These are phyloP conservation scores for Chaetomium tenue DNA, from an alignment of 495 filamentous ascomycete genomes.

Conservation along the genomic window DNA sequence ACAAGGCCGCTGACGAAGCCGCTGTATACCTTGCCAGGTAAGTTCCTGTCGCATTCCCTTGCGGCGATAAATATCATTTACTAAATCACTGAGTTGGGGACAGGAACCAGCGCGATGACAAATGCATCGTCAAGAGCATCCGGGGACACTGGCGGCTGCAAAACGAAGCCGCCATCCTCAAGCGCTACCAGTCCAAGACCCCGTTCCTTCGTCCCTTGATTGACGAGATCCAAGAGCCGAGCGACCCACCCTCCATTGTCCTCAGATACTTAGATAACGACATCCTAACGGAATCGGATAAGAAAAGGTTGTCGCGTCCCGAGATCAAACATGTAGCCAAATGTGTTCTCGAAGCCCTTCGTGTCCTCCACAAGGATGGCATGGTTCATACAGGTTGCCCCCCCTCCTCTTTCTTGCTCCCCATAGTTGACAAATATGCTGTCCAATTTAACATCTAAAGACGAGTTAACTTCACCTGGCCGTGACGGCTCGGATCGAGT, in stretches of 20 bases:
- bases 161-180: conserved; percentile 47
- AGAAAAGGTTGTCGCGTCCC: conserved; percentile 36
- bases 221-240: conserved; percentile 42
- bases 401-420: too few species aligned
- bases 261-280: conserved; percentile 45
- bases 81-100: too few species aligned
- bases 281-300: conserved; percentile 34
- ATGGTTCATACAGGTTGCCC: too few species aligned
- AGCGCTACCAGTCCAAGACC: conserved; percentile 40
- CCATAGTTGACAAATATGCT: too few species aligned
- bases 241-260: conserved; percentile 45
- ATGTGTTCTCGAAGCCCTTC: conserved; percentile 40
- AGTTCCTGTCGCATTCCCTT: neutral
- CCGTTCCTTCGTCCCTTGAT: conserved; percentile 39
- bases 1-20: neutral
- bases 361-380: neutral
- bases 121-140: conserved; percentile 40
- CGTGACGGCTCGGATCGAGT: too few species aligned
- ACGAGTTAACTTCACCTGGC: neutral
- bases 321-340: conserved; percentile 48
- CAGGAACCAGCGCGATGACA: neutral
- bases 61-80: too few species aligned
- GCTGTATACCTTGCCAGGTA: neutral
- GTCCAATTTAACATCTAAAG: too few species aligned
- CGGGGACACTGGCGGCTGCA: conserved; percentile 38